phyloP scores from a whole-genome alignment of 2,329 filamentous ascomycete genomes.

The Pestalotiopsis sp. region DNA sequence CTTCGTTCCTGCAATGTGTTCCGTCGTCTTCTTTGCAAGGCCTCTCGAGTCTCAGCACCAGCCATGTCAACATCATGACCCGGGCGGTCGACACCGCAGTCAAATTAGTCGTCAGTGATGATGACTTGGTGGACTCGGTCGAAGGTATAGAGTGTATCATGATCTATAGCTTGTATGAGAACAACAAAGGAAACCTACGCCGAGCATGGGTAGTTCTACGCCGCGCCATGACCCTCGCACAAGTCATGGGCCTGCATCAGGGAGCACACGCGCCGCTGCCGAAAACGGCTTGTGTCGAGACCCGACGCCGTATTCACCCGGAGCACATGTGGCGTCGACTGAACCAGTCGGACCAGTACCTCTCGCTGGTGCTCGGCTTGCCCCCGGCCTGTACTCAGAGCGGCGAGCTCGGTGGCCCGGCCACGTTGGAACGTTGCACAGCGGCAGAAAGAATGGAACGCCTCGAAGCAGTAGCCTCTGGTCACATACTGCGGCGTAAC shows the following conservation, averaged over 20 bases:
- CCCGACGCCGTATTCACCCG: conserved; percentile 19
- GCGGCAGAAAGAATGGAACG: conserved; percentile 15
- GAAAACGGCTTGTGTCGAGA: not conserved
- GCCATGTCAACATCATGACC: not conserved
- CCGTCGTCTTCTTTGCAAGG: conserved; percentile 5
- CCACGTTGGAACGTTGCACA: conserved; percentile 24
- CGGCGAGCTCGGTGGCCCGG: conserved; percentile 15
- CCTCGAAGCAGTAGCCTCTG: not conserved
- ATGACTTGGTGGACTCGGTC: conserved; percentile 43
- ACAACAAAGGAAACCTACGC: conserved; percentile 46
- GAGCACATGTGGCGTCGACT: conserved; percentile 47
- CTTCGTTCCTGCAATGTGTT: conserved; percentile 35
- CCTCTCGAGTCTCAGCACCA: not conserved
- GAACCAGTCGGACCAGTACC: conserved; percentile 44
- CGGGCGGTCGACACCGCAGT: conserved; percentile 19
- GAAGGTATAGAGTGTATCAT: conserved; percentile 52
- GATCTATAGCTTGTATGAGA: conserved; percentile 45
- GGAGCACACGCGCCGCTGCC: conserved; percentile 19
- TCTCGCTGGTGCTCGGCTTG: conserved; percentile 48
- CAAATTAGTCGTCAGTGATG: conserved; percentile 42
- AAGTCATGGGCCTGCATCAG: conserved; percentile 37
- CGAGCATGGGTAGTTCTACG: conserved; percentile 45
- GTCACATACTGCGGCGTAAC: not conserved
- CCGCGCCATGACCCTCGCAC: conserved; percentile 44
- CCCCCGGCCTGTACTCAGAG: conserved; percentile 37